These are phyloP conservation scores for Ophiosphaerella narmari DNA, from an alignment of 2,329 filamentous ascomycete species.

Conservation along the genomic window DNA sequence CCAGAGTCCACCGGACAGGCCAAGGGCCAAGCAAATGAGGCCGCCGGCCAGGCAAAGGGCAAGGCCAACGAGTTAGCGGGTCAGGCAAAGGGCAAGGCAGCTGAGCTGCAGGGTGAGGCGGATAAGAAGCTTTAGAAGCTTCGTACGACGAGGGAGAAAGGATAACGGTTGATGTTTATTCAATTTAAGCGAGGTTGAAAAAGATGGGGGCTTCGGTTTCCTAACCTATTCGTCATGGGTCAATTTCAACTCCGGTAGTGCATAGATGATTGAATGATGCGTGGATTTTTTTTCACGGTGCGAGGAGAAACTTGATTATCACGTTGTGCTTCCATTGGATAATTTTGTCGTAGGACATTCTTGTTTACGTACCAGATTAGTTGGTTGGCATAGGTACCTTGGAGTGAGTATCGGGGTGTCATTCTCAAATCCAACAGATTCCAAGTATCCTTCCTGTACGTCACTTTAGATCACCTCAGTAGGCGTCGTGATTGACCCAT, in stretches of 20 bases:
- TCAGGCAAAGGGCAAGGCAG: conserved; percentile 51
- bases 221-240: neutral
- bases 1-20: conserved; percentile 42
- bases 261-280: conserved; percentile 4
- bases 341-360: too few relatives aligned
- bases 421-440: too few relatives aligned
- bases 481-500: too few relatives aligned
- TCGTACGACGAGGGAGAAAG: neutral
- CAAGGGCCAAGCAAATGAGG: conserved; percentile 39
- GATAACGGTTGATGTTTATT: conserved; percentile 2
- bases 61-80: conserved; percentile 50
- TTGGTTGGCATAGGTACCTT: too few relatives aligned
- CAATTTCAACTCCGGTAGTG: neutral
- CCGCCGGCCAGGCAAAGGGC: conserved; percentile 42
- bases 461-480: too few relatives aligned
- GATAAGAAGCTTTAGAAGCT: conserved; percentile 49
- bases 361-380: too few relatives aligned
- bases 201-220: neutral
- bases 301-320: too few relatives aligned
- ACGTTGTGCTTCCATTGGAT: too few relatives aligned
- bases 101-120: conserved; percentile 51
- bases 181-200: neutral
- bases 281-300: too few relatives aligned
- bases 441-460: too few relatives aligned
- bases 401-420: too few relatives aligned